Base-by-base conservation (phyloP, 2,329 filamentous ascomycete species). In the Fusarium sp. region DNA sequence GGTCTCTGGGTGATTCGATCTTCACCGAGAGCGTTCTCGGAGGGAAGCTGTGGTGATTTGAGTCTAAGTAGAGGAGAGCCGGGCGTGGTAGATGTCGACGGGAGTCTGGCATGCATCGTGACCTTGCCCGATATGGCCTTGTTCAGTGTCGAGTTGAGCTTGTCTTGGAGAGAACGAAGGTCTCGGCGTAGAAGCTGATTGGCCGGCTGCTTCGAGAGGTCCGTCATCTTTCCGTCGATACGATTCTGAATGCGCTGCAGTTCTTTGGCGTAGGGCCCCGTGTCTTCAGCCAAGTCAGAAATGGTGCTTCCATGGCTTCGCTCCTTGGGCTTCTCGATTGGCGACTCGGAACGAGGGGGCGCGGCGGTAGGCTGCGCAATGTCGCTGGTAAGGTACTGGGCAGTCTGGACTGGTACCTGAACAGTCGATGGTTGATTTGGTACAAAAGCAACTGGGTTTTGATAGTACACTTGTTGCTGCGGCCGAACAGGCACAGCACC, bases 81-180 rank as follows among this genome's bases (percentile, higher is more conserved):
- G 38, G 58, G 59, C 25, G 27, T 32, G 17, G 47, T 64, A 22
- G 62, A 43, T 14, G 58, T 14, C 17, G 50, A 62, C 8, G 40
- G 15, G 5, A 38, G 67, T 62, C 40, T 63, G 7, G 50, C 14
- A 17, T 63, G 63, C 3, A 58, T 40, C 6, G n/a, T 37, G 17
- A 58, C 68, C 6, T 68, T 66, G 17, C 57, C 58, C 10, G 68
- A 65, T 15, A 76, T 79, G 8, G 73, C 76, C n/a, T 69, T 67
- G 65, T 83, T 80, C 27, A 83, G 33, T 5, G 76, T 75, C 22
- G 60, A 47, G 50, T 83, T 82, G 27, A 83, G 76, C 50, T 76
- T 68, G 40, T 76, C 63, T 59, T 82, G 82, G 2, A 82, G 71
- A n/a, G 52, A 66, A 11, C 77, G 70, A 38, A 79, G 47, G 10